Evolutionary conservation across 768 basidiomycete species (phyloP).

Genomic region (Leccinellum albellum): DNA sequence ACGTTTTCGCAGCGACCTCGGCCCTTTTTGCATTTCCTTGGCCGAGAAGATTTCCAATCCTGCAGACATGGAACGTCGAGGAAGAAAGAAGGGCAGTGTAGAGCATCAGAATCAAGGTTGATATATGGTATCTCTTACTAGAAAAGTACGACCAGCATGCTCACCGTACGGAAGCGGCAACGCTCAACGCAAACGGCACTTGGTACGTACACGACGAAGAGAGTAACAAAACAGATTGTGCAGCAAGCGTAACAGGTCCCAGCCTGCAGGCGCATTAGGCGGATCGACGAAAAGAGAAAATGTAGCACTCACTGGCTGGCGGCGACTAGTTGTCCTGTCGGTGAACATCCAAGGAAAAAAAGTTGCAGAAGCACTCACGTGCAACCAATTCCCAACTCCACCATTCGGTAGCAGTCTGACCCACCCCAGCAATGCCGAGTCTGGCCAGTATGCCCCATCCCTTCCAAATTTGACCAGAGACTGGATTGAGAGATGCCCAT

Average conservation of each 20-base stretch:
- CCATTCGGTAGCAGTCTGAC: conserved; percentile 89
- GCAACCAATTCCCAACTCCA: conserved; percentile 94
- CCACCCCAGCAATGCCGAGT: conserved; percentile 77
- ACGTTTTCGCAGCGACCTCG: conserved; percentile 56
- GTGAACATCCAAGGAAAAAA: not conserved
- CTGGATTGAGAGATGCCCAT: conserved; percentile 36
- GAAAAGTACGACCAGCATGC: conserved; percentile 12
- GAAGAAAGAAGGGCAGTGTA: not conserved
- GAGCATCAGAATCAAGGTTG: not conserved
- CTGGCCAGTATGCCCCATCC: conserved; percentile 64
- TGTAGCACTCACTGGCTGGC: conserved; percentile 43
- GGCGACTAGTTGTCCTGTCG: conserved; percentile 36
- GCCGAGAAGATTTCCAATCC: conserved; percentile 87
- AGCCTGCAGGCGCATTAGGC: conserved; percentile 41
- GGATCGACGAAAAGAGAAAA: not conserved
- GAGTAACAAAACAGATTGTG: conserved; percentile 81
- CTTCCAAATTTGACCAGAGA: conserved; percentile 60
- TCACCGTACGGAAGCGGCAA: conserved; percentile 83
- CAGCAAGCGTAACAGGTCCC: conserved; percentile 77
- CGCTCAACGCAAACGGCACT: conserved; percentile 75
- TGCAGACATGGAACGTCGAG: conserved; percentile 23
- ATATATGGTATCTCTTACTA: not conserved
- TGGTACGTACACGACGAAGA: conserved; percentile 78
- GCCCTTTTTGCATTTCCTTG: conserved; percentile 75
- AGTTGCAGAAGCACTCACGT: conserved; percentile 19